Conservation (phyloP, 177 flowering plant species). For the Vitis hybrid region DNA sequence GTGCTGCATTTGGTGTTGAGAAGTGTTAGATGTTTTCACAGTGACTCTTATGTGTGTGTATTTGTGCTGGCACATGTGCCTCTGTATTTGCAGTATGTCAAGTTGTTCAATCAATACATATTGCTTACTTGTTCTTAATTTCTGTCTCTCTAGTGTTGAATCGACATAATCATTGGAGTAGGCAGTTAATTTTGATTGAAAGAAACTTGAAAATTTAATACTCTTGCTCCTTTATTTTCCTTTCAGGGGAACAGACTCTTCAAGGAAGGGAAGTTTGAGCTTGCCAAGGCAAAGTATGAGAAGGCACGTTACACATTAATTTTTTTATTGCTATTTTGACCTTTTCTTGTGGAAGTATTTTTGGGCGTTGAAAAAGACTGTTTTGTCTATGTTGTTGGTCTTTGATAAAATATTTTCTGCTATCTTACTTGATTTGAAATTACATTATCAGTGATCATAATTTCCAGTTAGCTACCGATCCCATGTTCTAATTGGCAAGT, state of each 20-base stretch:
- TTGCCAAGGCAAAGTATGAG: constrained; percentile 97
- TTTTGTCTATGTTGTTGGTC: too few relatives aligned
- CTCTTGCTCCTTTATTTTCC: constrained; percentile 8
- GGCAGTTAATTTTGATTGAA: neutral
- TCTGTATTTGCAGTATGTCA: neutral
- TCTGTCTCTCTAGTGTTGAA: neutral
- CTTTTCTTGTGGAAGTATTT: neutral
- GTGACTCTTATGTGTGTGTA: neutral
- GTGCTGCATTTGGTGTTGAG: neutral
- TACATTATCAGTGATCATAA: neutral
- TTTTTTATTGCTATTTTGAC: neutral
- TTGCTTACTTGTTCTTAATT: neutral
- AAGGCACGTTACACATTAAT: constrained; percentile 47
- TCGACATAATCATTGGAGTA: neutral
- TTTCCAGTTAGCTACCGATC: neutral
- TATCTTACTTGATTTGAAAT: neutral
- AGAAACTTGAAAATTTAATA: neutral
- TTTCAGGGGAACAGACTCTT: constrained; percentile 95
- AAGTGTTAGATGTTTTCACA: neutral
- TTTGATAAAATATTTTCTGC: neutral
- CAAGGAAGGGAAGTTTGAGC: constrained; percentile 93
- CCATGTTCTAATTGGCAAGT: neutral
- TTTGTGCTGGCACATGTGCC: neutral
- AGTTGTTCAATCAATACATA: neutral
- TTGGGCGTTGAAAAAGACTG: neutral